Conservation (phyloP, 1,284 basidiomycete genomes). For the Termitomyces sp. region DNA sequence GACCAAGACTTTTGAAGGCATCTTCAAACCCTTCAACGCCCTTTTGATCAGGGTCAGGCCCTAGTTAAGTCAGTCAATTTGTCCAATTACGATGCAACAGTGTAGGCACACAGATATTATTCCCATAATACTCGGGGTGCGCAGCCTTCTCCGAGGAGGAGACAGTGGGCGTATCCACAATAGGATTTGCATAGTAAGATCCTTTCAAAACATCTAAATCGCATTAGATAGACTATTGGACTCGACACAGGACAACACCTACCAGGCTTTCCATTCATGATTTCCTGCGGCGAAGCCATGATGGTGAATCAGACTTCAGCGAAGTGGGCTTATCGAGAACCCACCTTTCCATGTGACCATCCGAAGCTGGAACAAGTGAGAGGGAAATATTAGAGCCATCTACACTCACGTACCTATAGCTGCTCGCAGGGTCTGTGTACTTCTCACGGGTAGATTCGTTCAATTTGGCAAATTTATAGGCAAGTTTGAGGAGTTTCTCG, state of each 20-base stretch:
- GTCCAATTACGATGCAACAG: neutral
- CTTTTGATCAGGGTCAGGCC: constrained; percentile 62
- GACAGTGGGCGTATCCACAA: constrained; percentile 61
- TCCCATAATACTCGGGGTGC: constrained; percentile 77
- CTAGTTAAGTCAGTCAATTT: constrained; percentile 30
- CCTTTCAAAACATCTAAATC: constrained; percentile 76
- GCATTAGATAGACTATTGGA: neutral
- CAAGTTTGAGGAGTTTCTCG: constrained; percentile 65
- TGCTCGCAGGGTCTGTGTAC: constrained; percentile 63
- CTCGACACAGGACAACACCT: constrained; percentile 11
- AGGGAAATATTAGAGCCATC: neutral
- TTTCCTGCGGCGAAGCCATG: constrained; percentile 54
- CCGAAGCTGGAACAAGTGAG: constrained; percentile 59
- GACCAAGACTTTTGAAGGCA: constrained; percentile 80
- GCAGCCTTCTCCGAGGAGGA: constrained; percentile 43
- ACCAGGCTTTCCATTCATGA: constrained; percentile 91
- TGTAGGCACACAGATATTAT: constrained; percentile 62
- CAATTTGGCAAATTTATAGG: constrained; percentile 70
- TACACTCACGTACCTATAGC: constrained; percentile 56
- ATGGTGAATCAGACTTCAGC: neutral
- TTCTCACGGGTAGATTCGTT: constrained; percentile 60
- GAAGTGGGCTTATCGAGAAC: constrained; percentile 6
- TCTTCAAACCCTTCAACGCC: constrained; percentile 74
- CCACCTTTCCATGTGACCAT: constrained; percentile 88
- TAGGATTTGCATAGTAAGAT: constrained; percentile 88